phyloP scores from a whole-genome alignment of 306 rosid species.

The Urtica urens region DNA sequence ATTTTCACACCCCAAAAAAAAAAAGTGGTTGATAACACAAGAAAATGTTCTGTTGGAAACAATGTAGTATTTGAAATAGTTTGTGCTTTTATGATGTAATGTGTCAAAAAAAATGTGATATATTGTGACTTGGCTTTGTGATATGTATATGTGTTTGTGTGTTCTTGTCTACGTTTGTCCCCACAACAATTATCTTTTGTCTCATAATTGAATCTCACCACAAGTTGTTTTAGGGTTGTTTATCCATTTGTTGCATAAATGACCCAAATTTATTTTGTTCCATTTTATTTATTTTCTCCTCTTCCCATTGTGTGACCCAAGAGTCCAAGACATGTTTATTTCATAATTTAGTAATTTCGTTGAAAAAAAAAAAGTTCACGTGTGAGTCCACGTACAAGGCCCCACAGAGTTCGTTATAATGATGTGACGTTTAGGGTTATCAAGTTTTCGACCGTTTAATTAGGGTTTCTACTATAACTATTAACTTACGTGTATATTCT shows the following conservation, averaged over 20 bases:
- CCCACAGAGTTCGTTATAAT: not conserved
- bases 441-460: no score
- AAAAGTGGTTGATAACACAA: slow-evolving; percentile 1
- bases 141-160: not conserved
- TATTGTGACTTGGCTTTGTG: not conserved
- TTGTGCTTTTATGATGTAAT: not conserved
- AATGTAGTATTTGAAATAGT: not conserved
- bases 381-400: not conserved
- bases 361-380: not conserved
- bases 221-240: slow-evolving; percentile 10
- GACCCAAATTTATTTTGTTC: not conserved
- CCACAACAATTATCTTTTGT: not conserved
- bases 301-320: not conserved
- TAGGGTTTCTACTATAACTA: no score
- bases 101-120: slow-evolving; percentile 2
- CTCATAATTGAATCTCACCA: slow-evolving; percentile 9
- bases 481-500: no score
- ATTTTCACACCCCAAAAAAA: not conserved
- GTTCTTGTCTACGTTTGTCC: slow-evolving; percentile 1
- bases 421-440: no score
- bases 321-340: no score
- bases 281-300: not conserved
- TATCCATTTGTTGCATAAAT: not conserved
- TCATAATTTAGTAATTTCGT: no score
- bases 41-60: slow-evolving; percentile 4